Evolutionary conservation across 2,329 filamentous ascomycete genomes (phyloP).

Genomic region (Trichoderma aggressivum): DNA sequence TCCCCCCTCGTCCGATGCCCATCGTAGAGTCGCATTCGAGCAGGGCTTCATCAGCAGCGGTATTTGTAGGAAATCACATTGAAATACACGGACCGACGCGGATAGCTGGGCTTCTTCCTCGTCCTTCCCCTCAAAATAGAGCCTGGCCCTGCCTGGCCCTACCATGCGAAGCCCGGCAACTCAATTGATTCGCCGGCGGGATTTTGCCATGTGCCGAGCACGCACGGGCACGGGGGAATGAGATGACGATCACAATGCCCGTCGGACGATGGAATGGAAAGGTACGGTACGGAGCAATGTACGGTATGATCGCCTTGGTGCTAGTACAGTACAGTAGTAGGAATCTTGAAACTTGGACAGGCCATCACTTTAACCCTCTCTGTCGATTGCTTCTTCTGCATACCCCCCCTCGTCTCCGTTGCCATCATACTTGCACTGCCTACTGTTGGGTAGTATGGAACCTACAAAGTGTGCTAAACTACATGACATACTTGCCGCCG

Average conservation of each 20-base stretch:
- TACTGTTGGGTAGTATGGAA: no score
- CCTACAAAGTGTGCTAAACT: no score
- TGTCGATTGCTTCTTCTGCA: background rate
- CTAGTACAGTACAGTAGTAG: no score
- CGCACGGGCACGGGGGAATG: background rate
- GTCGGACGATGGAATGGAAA: background rate
- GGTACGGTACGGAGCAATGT: background rate
- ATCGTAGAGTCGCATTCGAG: background rate
- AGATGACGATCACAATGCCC: background rate
- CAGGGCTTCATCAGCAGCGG: background rate
- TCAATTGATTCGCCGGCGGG: conserved; percentile 1
- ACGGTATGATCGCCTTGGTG: background rate
- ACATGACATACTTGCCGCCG: no score
- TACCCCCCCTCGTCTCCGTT: background rate
- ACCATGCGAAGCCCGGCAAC: background rate
- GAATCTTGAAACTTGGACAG: background rate
- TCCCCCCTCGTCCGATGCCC: background rate
- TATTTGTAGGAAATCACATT: background rate
- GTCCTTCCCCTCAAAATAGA: background rate
- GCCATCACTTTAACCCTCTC: background rate
- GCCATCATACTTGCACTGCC: background rate
- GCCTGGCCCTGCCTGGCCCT: background rate
- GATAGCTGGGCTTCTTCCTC: background rate
- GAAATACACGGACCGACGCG: background rate
- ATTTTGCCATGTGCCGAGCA: background rate